Percentiles rank a stretch among this genome's conserved stretches.
Conservation (phyloP, 805 yeast genomes). For the Zygosaccharomyces rouxii region DNA sequence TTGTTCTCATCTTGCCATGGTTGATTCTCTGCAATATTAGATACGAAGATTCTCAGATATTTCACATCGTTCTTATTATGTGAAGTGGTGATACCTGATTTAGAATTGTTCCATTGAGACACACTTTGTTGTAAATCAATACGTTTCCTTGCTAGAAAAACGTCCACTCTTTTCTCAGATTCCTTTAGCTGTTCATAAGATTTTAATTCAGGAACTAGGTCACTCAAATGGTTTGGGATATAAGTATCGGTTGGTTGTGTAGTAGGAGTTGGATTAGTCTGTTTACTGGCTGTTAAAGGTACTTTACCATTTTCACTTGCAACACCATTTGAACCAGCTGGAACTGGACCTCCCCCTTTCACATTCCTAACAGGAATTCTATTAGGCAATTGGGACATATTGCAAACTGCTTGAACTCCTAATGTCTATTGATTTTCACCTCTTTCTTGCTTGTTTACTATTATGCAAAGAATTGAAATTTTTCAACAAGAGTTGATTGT, state of each 20-base stretch:
- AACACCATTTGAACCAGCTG: slow-evolving; percentile 5
- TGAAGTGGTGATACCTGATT: slow-evolving; percentile 25
- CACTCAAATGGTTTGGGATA: slow-evolving; percentile 44
- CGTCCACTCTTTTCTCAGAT: slow-evolving; percentile 79
- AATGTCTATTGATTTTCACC: not conserved
- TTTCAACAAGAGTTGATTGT: slow-evolving; percentile 4
- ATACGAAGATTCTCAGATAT: slow-evolving; percentile 74
- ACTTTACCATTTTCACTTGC: slow-evolving; percentile 5
- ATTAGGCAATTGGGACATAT: slow-evolving; percentile 6
- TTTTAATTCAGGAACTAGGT: slow-evolving; percentile 62
- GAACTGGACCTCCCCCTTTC: slow-evolving; percentile 7
- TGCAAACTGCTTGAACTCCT: not conserved
- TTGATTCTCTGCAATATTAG: slow-evolving; percentile 79
- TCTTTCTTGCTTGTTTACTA: not conserved
- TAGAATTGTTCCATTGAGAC: slow-evolving; percentile 42
- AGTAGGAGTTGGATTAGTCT: slow-evolving; percentile 28
- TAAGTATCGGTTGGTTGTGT: slow-evolving; percentile 50
- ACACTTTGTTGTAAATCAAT: slow-evolving; percentile 75
- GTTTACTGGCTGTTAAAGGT: slow-evolving; percentile 16
- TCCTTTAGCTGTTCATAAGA: slow-evolving; percentile 66
- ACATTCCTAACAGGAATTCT: slow-evolving; percentile 2
- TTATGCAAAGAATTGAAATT: slow-evolving; percentile 7
- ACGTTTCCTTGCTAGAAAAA: slow-evolving; percentile 75
- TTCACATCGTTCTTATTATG: slow-evolving; percentile 36
- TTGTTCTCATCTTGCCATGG: slow-evolving; percentile 63